Evolutionary conservation across 495 filamentous ascomycete genomes (phyloP).

Genomic region (Pyronema domesticum): DNA sequence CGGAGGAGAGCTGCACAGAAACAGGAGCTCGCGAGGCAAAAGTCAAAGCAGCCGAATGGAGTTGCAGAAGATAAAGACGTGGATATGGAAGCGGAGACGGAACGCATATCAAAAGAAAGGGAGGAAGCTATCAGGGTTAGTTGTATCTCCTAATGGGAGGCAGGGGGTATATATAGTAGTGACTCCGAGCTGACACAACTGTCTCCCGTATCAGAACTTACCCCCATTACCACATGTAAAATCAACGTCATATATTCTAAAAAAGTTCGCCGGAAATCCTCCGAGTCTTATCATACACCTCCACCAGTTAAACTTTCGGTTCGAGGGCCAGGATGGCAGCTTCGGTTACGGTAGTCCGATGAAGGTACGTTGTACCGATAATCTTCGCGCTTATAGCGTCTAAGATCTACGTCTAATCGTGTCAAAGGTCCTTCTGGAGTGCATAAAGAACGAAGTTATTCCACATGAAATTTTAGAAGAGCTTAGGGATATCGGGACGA

Average conservation of each 20-base stretch:
- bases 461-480: constrained; percentile 62
- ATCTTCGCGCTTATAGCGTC: constrained; percentile 23
- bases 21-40: constrained; percentile 32
- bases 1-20: constrained; percentile 63
- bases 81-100: constrained; percentile 4
- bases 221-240: constrained; percentile 29
- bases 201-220: constrained; percentile 10
- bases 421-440: constrained; percentile 35
- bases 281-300: constrained; percentile 80
- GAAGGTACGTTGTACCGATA: constrained; percentile 33
- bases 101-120: neutral
- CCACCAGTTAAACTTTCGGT: constrained; percentile 68
- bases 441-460: constrained; percentile 43
- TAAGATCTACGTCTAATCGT: constrained; percentile 15
- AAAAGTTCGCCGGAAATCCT: constrained; percentile 54
- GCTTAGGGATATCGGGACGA: constrained; percentile 43
- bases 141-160: neutral
- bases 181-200: neutral
- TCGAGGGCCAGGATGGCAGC: constrained; percentile 85
- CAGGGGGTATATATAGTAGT: neutral
- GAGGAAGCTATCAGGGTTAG: neutral
- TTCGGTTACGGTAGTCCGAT: constrained; percentile 84
- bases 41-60: constrained; percentile 3
- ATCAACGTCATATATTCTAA: constrained; percentile 58
- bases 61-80: neutral